Base-by-base conservation (phyloP, 495 filamentous ascomycete species). In the Pseudotulostoma volvatum region DNA sequence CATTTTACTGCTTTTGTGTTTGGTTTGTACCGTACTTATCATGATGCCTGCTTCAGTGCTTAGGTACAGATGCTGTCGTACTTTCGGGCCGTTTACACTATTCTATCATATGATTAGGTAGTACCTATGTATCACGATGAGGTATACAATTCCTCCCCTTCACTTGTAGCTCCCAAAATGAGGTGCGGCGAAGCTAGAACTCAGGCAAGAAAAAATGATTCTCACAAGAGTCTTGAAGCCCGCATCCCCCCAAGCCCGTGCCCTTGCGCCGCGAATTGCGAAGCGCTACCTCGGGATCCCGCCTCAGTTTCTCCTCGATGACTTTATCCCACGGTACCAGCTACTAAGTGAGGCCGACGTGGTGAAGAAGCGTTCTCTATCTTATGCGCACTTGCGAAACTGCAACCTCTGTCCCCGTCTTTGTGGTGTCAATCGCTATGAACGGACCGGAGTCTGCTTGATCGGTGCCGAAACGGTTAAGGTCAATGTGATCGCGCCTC, bases 331-430 rank as follows among this genome's bases (percentile, higher is more conserved):
- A 0, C 68, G 77, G 17, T 82, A 82, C 48, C 61, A 72, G 35
- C 56, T 68, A 0, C 57, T 86, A 1, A 68, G 69, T 0, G 64
- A 76, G 0, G 46, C 62, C 14, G 71, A 81, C 20, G 68, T 65
- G 1, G 57, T 77, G 2, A 70, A 68, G 46, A 84, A 84, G 49
- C 70, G 77, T 14, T 74, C 74, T 5, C 56, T 55, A 5, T 76
- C 80, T 3, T 77, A 81, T 42, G 66, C 75, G 2, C 79, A 84
- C 46, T 59, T 88, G 9, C 54, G 63, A 9, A 72, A 82, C 34
- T 86, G 79, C 57, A 86, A 85, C 45, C 68, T 86, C 16, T 88
- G 79, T 43, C 81, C 81, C 0, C 65, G 79, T 1, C 63, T 71
- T 9, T 86, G 81, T 54, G 71, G 71, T 18, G 76, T 84, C 14